Evolutionary conservation across 2,329 filamentous ascomycete genomes (phyloP).

Genomic region (Aspergillus sp.): DNA sequence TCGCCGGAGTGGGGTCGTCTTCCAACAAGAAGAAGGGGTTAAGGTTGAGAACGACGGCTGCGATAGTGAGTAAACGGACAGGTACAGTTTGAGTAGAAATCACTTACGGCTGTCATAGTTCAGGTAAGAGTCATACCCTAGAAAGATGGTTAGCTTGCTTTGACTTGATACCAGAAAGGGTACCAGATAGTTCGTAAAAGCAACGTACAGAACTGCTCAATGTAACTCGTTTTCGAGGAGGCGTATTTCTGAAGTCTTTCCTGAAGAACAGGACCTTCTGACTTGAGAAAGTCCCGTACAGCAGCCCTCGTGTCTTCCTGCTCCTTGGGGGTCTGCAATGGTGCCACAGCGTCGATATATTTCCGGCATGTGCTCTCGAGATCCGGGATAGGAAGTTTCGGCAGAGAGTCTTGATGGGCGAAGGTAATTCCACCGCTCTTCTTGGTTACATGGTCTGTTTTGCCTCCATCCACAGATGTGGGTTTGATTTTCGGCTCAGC

Average conservation of each 20-base stretch:
- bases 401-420: constrained; percentile 82
- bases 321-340: constrained; percentile 79
- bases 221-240: constrained; percentile 88
- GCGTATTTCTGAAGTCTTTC: constrained; percentile 91
- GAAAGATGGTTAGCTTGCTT: constrained; percentile 13
- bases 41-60: constrained; percentile 87
- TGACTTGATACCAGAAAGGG: not conserved
- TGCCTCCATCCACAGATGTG: constrained; percentile 21
- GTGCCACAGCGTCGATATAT: constrained; percentile 78
- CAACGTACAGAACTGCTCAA: constrained; percentile 93
- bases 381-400: constrained; percentile 91
- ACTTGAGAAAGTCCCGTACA: constrained; percentile 78
- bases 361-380: constrained; percentile 76
- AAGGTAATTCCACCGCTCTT: constrained; percentile 79
- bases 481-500: constrained; percentile 30
- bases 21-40: constrained; percentile 98
- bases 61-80: constrained; percentile 19
- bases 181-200: not conserved
- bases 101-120: constrained; percentile 84
- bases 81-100: not conserved
- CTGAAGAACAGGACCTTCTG: constrained; percentile 82
- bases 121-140: constrained; percentile 98
- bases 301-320: constrained; percentile 81
- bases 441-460: constrained; percentile 46
- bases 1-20: constrained; percentile 93